Percentiles rank a stretch among this genome's conserved stretches.
Evolutionary conservation across 83 land plant species (phyloP).

Genomic region (Larix sibirica): DNA sequence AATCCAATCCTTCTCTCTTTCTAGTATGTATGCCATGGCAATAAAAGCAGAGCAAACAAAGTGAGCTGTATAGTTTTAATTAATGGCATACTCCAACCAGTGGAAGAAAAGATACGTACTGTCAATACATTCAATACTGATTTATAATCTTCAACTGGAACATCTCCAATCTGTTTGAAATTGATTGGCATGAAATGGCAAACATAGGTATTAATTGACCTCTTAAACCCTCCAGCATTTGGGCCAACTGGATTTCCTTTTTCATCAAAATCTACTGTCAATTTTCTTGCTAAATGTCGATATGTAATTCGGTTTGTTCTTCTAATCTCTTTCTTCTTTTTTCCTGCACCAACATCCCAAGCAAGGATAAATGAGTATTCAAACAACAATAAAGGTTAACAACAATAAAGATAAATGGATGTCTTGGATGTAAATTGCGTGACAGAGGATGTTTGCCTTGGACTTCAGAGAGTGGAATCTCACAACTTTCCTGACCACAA

Average conservation of each 20-base stretch:
- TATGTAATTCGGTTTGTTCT: constrained; percentile 12
- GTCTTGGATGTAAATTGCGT: neutral
- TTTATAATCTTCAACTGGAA: constrained; percentile 31
- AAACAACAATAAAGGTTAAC: neutral
- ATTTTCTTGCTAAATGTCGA: constrained; percentile 18
- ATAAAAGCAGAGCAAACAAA: too few relatives aligned
- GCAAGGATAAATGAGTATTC: neutral
- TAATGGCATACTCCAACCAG: neutral
- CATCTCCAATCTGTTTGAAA: constrained; percentile 32
- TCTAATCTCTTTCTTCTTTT: constrained; percentile 9
- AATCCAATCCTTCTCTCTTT: too few relatives aligned
- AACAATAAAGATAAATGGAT: neutral
- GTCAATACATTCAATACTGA: constrained; percentile 22
- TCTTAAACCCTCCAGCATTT: constrained; percentile 28
- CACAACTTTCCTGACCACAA: constrained; percentile 9
- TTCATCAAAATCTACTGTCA: constrained; percentile 33
- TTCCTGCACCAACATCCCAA: neutral
- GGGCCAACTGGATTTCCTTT: constrained; percentile 28
- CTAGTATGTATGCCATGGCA: too few relatives aligned
- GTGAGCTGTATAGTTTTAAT: too few relatives aligned
- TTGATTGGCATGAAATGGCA: constrained; percentile 25
- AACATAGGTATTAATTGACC: constrained; percentile 27
- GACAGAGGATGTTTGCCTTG: constrained; percentile 3
- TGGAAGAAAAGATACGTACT: constrained; percentile 14
- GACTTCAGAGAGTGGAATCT: neutral